Base-by-base conservation (phyloP, 23 red algal species). In the Chondrus crispus region DNA sequence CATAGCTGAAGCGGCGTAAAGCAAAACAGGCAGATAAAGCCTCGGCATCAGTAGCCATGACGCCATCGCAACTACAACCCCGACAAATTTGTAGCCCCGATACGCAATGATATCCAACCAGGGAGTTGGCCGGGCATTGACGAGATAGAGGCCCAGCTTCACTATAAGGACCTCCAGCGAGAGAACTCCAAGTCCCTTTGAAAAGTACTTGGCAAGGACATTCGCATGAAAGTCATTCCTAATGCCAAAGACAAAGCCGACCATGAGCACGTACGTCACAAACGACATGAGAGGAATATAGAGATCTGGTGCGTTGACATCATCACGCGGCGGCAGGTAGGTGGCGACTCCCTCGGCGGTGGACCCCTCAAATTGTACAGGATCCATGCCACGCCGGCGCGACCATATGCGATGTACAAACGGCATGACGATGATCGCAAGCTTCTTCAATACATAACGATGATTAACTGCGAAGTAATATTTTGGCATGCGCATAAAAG, bases 261-360 rank as follows among this genome's bases (percentile, higher is more conserved):
- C 93, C 57, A 98, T 42, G 5, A 98, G 79, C 45, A 98, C 95
- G 54, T 98, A 98, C 11, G 97, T 96, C 44, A 96, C 83, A 70
- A 98, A 95, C 8, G 93, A 58, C 93, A 96, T 96, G 39, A 93
- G 81, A 2, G 97, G 97, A 52, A 98, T 98, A 83, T 98, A 98
- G 37, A 98, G 93, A 38, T 98, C 97, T 68, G 97, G 97, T 43
- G 97, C 97, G 68, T 98, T 98, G 68, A 94, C 55, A 92, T 98
- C 97, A 60, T 98, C 97, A n/a, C 93, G 82, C 50, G 97, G 93
- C 26, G 94, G 93, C 19, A 96, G 81, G 75, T 85, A 92, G 33
- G 82, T 82, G n/a, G 68, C 86, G 68, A 51, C 72, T 68, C 77
- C 79, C 73, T 96, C 94, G n/a, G 78, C 60, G 49, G 30, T 75